Percentiles rank a stretch among this genome's conserved stretches.
Evolutionary conservation across 2,329 filamentous ascomycete species (phyloP).

Genomic region (Calonectria ilicicola): DNA sequence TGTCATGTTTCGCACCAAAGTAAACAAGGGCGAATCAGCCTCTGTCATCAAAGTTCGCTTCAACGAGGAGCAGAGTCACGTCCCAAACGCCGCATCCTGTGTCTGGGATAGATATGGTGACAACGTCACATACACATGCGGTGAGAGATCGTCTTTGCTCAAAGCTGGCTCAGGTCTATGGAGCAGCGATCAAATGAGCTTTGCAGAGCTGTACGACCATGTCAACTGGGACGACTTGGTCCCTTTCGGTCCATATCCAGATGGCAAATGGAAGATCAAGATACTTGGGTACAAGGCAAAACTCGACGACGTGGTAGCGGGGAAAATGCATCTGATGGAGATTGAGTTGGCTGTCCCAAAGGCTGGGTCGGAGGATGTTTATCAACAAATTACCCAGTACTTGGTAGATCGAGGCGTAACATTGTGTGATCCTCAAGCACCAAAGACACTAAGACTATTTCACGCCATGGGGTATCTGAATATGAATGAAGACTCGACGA

Average conservation of each 20-base stretch:
- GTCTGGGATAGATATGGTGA: not conserved
- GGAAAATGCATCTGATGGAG: not conserved
- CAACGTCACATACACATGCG: not conserved
- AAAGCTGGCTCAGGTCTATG: not conserved
- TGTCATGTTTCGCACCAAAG: not conserved
- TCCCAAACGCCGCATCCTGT: not conserved
- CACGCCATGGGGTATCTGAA: not conserved
- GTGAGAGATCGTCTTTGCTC: not conserved
- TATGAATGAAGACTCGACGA: not conserved
- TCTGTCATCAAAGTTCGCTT: not conserved
- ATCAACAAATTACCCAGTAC: not conserved
- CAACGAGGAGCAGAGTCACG: not conserved
- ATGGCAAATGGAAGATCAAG: not conserved
- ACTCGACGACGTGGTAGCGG: not conserved
- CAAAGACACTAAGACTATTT: not conserved
- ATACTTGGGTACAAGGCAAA: not conserved
- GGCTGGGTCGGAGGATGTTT: not conserved
- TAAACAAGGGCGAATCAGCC: not conserved
- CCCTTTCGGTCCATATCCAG: not conserved
- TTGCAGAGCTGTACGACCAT: not conserved
- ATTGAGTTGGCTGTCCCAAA: not conserved
- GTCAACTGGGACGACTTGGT: not conserved
- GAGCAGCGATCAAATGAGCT: not conserved
- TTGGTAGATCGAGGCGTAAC: not conserved
- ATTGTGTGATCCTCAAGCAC: not conserved